Percentiles rank a stretch among this genome's conserved stretches.
Conservation (phyloP, 345 rosid species). For the Firmiana major region DNA sequence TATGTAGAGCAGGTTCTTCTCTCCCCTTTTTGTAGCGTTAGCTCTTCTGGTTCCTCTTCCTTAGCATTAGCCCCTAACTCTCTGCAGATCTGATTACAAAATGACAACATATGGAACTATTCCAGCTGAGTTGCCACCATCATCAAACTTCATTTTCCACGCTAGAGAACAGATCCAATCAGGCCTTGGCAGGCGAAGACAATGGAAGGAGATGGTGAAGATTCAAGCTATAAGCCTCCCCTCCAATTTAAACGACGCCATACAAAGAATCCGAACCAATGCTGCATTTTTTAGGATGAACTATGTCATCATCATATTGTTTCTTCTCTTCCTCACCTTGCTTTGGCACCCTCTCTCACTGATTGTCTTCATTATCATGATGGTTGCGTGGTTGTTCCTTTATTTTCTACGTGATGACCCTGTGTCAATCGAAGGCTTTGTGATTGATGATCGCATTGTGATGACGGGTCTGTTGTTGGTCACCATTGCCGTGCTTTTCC, state of each 20-base stretch:
- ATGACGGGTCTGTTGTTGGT: slow-evolving; percentile 30
- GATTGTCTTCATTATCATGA: slow-evolving; percentile 36
- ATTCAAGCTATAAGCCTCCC: slow-evolving; percentile 40
- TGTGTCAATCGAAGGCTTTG: slow-evolving; percentile 29
- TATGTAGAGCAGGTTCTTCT: background rate
- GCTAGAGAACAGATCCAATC: slow-evolving; percentile 41
- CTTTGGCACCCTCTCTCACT: slow-evolving; percentile 61
- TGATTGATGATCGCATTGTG: slow-evolving; percentile 42
- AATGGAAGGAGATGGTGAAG: slow-evolving; percentile 59
- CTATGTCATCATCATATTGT: slow-evolving; percentile 35
- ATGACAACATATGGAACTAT: slow-evolving; percentile 55
- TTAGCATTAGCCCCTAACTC: slow-evolving; percentile 1
- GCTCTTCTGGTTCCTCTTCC: background rate
- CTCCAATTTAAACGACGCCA: slow-evolving; percentile 16
- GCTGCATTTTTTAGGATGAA: slow-evolving; percentile 39
- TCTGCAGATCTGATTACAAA: background rate
- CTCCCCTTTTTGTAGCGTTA: background rate
- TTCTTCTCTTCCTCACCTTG: slow-evolving; percentile 43
- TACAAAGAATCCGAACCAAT: slow-evolving; percentile 39
- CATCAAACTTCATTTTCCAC: slow-evolving; percentile 18
- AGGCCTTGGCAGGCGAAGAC: slow-evolving; percentile 38
- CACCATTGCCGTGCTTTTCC: slow-evolving; percentile 35
- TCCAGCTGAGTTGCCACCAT: slow-evolving; percentile 28
- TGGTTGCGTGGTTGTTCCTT: slow-evolving; percentile 51
- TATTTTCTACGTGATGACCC: slow-evolving; percentile 51